phyloP scores from a whole-genome alignment of 108 stramenopile species.

The Aurantiochytrium sp. region DNA sequence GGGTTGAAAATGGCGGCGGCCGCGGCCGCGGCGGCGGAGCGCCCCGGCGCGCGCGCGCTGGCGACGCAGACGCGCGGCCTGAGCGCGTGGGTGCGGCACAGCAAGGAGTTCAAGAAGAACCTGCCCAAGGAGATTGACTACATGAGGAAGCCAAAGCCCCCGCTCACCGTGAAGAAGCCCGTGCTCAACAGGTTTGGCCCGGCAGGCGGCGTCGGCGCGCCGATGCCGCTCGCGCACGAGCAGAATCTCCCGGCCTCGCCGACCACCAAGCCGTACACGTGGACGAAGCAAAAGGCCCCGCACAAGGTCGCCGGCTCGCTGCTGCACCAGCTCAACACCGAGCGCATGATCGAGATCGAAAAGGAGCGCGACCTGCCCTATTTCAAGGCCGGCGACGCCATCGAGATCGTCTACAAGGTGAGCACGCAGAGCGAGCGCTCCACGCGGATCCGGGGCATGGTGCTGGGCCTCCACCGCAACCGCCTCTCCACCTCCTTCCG shows the following conservation, averaged over 20 bases:
- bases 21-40: too few relatives aligned
- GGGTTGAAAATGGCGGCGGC: too few relatives aligned
- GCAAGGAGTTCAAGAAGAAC: too few relatives aligned
- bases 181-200: background rate
- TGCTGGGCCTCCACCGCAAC: background rate
- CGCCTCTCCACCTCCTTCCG: background rate
- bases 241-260: background rate
- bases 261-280: background rate
- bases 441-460: background rate
- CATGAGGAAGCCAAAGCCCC: too few relatives aligned
- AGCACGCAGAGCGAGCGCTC: background rate
- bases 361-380: background rate
- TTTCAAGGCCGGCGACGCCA: background rate
- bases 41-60: too few relatives aligned
- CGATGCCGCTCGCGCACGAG: background rate
- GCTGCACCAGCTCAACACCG: background rate
- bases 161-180: background rate
- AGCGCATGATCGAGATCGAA: background rate
- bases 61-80: too few relatives aligned
- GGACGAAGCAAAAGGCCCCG: background rate
- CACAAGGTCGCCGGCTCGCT: background rate
- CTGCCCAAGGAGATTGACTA: too few relatives aligned
- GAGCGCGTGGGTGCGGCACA: too few relatives aligned
- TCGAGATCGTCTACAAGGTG: background rate
- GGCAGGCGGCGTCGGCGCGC: background rate